phyloP scores from a whole-genome alignment of 2,329 filamentous ascomycete species.

The Pestalotiopsis sp. region DNA sequence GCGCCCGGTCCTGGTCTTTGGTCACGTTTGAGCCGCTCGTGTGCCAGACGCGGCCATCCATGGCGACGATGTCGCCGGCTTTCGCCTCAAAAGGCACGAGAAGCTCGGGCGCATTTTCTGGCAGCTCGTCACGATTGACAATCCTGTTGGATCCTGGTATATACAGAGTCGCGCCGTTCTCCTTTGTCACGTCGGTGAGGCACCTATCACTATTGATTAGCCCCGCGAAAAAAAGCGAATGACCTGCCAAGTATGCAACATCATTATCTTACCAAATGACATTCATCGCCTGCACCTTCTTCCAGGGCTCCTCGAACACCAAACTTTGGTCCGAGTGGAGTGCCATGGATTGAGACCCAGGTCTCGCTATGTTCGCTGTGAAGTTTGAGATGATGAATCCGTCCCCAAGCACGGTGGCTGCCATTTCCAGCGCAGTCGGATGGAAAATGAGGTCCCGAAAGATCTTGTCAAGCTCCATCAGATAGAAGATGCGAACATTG shows the following conservation, averaged over 20 bases:
- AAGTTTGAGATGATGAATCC: conserved; percentile 36
- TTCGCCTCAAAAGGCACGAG: conserved; percentile 34
- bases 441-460: conserved; percentile 24
- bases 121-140: conserved; percentile 16
- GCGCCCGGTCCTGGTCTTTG: conserved; percentile 30
- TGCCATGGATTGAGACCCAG: conserved; percentile 31
- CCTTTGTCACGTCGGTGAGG: conserved; percentile 29
- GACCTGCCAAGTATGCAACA: neutral
- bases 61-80: conserved; percentile 33
- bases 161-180: conserved; percentile 30
- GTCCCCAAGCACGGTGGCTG: conserved; percentile 29
- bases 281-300: conserved; percentile 20
- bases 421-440: conserved; percentile 29
- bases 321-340: conserved; percentile 36
- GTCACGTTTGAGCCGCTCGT: conserved; percentile 34
- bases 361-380: conserved; percentile 36
- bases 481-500: conserved; percentile 34
- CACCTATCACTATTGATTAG: conserved; percentile 17
- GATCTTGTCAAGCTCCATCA: conserved; percentile 30
- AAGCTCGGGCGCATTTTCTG: conserved; percentile 26
- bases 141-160: conserved; percentile 22
- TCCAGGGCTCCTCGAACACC: conserved; percentile 35
- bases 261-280: conserved; percentile 28
- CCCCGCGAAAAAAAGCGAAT: neutral
- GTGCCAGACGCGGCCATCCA: conserved; percentile 37